phyloP scores from a whole-genome alignment of 1,139 yeast genomes.

The Yamadazyma diospyri region DNA sequence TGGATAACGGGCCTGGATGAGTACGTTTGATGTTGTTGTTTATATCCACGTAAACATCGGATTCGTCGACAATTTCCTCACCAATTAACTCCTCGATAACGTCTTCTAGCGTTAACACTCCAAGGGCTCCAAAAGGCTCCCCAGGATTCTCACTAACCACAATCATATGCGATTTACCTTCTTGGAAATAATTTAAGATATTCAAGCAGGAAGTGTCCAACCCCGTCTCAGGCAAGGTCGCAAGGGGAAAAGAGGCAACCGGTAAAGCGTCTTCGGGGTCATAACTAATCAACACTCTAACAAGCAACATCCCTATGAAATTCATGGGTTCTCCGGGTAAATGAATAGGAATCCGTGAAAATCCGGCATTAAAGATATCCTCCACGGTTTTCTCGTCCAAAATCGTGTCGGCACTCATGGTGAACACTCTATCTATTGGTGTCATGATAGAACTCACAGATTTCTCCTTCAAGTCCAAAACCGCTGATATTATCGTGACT shows the following conservation, averaged over 20 bases:
- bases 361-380: constrained; percentile 90
- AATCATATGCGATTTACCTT: constrained; percentile 97
- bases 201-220: constrained; percentile 91
- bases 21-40: constrained; percentile 80
- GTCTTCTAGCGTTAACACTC: constrained; percentile 91
- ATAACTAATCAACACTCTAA: constrained; percentile 86
- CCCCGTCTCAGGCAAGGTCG: constrained; percentile 92
- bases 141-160: constrained; percentile 88
- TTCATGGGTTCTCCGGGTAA: constrained; percentile 85
- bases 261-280: constrained; percentile 97
- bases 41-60: constrained; percentile 92
- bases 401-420: constrained; percentile 80
- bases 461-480: constrained; percentile 88
- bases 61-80: constrained; percentile 94
- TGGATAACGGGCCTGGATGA: constrained; percentile 82
- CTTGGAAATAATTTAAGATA: constrained; percentile 93
- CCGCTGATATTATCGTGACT: constrained; percentile 93
- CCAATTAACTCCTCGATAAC: constrained; percentile 97
- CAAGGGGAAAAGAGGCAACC: constrained; percentile 89
- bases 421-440: constrained; percentile 86
- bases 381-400: constrained; percentile 84
- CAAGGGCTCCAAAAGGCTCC: constrained; percentile 79
- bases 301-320: constrained; percentile 92
- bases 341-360: constrained; percentile 93
- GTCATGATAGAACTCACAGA: constrained; percentile 88